Evolutionary conservation across 1,139 yeast species (phyloP).

Genomic region (Citeromyces hawaiiensis): DNA sequence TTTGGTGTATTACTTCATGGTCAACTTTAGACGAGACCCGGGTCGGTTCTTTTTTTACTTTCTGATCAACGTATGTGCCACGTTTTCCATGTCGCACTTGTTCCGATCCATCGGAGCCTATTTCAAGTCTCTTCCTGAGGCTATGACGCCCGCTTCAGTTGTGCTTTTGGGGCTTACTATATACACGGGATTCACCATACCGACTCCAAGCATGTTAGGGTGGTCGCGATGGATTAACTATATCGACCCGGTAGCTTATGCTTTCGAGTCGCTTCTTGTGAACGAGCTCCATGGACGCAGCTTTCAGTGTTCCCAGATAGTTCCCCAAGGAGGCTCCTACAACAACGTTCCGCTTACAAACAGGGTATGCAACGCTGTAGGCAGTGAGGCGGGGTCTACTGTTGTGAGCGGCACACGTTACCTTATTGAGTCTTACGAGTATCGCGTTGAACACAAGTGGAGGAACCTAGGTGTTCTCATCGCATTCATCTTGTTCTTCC

Average conservation of each 20-base stretch:
- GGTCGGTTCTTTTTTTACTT: slow-evolving; percentile 61
- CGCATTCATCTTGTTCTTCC: slow-evolving; percentile 42
- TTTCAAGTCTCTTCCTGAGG: slow-evolving; percentile 45
- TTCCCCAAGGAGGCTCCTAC: slow-evolving; percentile 41
- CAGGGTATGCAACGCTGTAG: slow-evolving; percentile 49
- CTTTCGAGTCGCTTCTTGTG: slow-evolving; percentile 55
- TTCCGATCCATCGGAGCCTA: slow-evolving; percentile 63
- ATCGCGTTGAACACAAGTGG: slow-evolving; percentile 57
- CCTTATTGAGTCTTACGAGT: slow-evolving; percentile 29
- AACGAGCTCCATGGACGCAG: slow-evolving; percentile 36
- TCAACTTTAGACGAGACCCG: slow-evolving; percentile 47
- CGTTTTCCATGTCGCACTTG: slow-evolving; percentile 56
- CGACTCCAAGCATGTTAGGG: slow-evolving; percentile 52
- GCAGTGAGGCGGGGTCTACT: slow-evolving; percentile 43
- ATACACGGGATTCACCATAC: slow-evolving; percentile 68
- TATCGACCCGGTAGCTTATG: slow-evolving; percentile 56
- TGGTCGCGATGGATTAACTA: slow-evolving; percentile 79
- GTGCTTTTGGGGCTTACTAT: slow-evolving; percentile 47
- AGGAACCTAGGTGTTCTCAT: slow-evolving; percentile 66
- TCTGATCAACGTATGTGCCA: slow-evolving; percentile 36
- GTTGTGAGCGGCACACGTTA: slow-evolving; percentile 48
- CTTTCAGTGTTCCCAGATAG: slow-evolving; percentile 26
- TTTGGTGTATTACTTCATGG: slow-evolving; percentile 51
- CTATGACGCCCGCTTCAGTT: slow-evolving; percentile 63
- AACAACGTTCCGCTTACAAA: slow-evolving; percentile 22